Percentiles rank a stretch among this genome's conserved stretches.
phyloP scores from a whole-genome alignment of 2,329 filamentous ascomycete genomes.

The Helotiales sp. region DNA sequence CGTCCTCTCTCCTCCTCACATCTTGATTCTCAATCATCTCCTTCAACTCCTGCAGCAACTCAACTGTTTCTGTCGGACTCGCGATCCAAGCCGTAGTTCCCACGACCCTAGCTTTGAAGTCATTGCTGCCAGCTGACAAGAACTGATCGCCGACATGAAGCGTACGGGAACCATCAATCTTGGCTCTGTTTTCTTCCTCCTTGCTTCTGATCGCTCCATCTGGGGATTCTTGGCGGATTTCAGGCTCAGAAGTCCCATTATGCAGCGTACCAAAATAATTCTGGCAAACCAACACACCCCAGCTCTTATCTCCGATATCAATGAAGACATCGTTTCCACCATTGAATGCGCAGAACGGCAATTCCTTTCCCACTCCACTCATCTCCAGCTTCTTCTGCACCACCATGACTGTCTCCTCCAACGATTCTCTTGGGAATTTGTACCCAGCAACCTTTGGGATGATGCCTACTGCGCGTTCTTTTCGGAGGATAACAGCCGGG shows the following conservation, averaged over 20 bases:
- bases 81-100: constrained; percentile 98
- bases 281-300: constrained; percentile 92
- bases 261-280: constrained; percentile 70
- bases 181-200: constrained; percentile 11
- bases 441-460: constrained; percentile 62
- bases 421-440: constrained; percentile 79
- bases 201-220: too few relatives aligned
- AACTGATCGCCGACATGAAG: constrained; percentile 98
- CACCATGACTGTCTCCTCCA: constrained; percentile 94
- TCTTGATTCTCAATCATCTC: constrained; percentile 41
- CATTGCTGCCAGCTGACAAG: constrained; percentile 89
- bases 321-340: constrained; percentile 97
- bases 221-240: too few relatives aligned
- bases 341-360: constrained; percentile 98
- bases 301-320: constrained; percentile 96
- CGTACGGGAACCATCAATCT: constrained; percentile 72
- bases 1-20: not conserved
- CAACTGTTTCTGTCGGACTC: constrained; percentile 85
- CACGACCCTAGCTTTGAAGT: constrained; percentile 91
- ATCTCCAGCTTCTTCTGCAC: constrained; percentile 91
- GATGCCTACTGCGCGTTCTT: constrained; percentile 83
- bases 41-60: constrained; percentile 80
- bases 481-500: constrained; percentile 78
- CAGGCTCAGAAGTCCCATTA: not conserved
- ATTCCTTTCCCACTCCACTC: constrained; percentile 61